These are phyloP conservation scores for Xerocomus spinulosus DNA, from an alignment of 768 basidiomycete genomes.

Conservation along the genomic window DNA sequence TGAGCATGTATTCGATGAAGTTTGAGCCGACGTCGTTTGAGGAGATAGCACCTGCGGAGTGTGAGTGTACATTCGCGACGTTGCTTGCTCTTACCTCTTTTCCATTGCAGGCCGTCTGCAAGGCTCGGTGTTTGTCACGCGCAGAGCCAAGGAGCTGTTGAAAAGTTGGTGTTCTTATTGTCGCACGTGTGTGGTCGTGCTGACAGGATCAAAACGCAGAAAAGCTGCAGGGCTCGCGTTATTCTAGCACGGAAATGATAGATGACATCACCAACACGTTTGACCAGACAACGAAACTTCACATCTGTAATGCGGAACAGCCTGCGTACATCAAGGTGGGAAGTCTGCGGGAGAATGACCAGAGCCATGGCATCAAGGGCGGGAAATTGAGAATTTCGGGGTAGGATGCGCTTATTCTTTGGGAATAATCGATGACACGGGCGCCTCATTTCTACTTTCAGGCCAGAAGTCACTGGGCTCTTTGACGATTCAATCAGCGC, in stretches of 20 bases:
- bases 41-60: conserved; percentile 32
- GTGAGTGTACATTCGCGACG: conserved; percentile 10
- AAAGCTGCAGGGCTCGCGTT: conserved; percentile 26
- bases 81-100: not conserved
- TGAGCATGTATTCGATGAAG: conserved; percentile 39
- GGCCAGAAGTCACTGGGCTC: conserved; percentile 33
- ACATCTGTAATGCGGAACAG: conserved; percentile 31
- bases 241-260: conserved; percentile 27
- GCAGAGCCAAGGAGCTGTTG: conserved; percentile 26
- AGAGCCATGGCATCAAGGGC: conserved; percentile 23
- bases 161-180: conserved; percentile 22
- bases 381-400: conserved; percentile 32
- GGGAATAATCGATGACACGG: too few relatives aligned
- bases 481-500: conserved; percentile 39
- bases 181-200: too few relatives aligned
- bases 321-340: conserved; percentile 40
- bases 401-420: not conserved
- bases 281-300: conserved; percentile 35
- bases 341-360: conserved; percentile 32
- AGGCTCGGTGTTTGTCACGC: conserved; percentile 36
- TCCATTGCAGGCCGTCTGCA: conserved; percentile 32
- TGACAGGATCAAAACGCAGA: conserved; percentile 11
- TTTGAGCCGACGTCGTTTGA: conserved; percentile 31
- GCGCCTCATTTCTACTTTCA: too few relatives aligned
- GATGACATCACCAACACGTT: conserved; percentile 30